Evolutionary conservation across 2,329 filamentous ascomycete species (phyloP).

Genomic region (Colletotrichum sp.): DNA sequence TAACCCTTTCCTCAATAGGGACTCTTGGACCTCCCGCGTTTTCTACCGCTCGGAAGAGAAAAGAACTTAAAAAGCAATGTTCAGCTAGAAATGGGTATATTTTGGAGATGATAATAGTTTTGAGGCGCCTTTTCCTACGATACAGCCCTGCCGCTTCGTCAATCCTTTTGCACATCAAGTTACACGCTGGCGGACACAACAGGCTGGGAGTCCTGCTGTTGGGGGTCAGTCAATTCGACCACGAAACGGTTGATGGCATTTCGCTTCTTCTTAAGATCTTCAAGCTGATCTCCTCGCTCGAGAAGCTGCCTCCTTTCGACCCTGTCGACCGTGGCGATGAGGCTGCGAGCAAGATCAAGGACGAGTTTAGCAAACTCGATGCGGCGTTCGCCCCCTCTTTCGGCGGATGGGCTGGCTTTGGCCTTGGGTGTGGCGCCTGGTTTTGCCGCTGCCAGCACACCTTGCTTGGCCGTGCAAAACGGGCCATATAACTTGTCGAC

Average conservation of each 20-base stretch:
- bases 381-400: conserved; percentile 24
- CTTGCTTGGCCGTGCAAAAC: conserved; percentile 44
- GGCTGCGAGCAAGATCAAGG: conserved; percentile 48
- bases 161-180: neutral
- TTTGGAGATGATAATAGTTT: neutral
- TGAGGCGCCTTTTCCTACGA: neutral
- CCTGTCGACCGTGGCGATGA: conserved; percentile 51
- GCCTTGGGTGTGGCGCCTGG: conserved; percentile 15
- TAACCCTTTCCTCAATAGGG: neutral
- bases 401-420: neutral
- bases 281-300: conserved; percentile 32
- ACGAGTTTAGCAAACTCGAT: conserved; percentile 43
- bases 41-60: neutral
- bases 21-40: neutral
- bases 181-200: neutral
- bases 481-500: conserved; percentile 57
- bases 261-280: conserved; percentile 34
- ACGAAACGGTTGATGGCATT: conserved; percentile 34
- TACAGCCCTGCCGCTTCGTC: neutral
- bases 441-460: conserved; percentile 28
- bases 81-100: neutral
- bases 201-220: neutral
- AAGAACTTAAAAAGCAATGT: neutral
- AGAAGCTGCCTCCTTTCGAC: conserved; percentile 46
- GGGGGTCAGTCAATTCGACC: conserved; percentile 19